Percentiles rank a stretch among this genome's conserved stretches.
Evolutionary conservation across 2,329 filamentous ascomycete species (phyloP).

Genomic region (Claviceps citrina): DNA sequence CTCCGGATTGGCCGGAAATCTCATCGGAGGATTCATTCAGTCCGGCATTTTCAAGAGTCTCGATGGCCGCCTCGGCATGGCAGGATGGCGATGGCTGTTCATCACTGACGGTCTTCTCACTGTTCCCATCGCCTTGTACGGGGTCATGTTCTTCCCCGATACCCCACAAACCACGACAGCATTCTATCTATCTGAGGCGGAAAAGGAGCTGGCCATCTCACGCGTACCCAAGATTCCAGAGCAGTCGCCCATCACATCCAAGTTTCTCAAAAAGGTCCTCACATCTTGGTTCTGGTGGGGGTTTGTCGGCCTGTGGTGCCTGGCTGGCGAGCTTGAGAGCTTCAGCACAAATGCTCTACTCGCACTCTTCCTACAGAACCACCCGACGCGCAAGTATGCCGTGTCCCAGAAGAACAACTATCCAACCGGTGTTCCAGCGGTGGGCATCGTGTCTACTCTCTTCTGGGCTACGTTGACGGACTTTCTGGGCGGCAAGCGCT

Average conservation of each 20-base stretch:
- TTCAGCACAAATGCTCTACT: conserved; percentile 50
- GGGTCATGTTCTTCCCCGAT: conserved; percentile 22
- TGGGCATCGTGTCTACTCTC: conserved; percentile 44
- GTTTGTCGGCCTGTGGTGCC: conserved; percentile 51
- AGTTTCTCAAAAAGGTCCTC: conserved; percentile 40
- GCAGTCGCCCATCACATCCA: conserved; percentile 28
- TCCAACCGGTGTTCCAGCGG: conserved; percentile 39
- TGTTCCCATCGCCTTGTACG: conserved; percentile 20
- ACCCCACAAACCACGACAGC: conserved; percentile 32
- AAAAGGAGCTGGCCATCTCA: conserved; percentile 26
- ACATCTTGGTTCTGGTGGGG: conserved; percentile 50
- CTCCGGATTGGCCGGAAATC: conserved; percentile 41
- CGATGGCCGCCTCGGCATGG: conserved; percentile 34
- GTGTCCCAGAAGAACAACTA: conserved; percentile 40
- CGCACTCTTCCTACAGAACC: conserved; percentile 33
- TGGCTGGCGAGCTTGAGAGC: conserved; percentile 56
- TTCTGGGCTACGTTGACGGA: conserved; percentile 58
- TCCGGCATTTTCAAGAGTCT: conserved; percentile 40
- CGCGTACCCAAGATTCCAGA: conserved; percentile 24
- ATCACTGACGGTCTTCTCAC: conserved; percentile 48
- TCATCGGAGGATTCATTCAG: conserved; percentile 38
- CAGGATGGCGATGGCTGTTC: conserved; percentile 56
- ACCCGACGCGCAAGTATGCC: conserved; percentile 27
- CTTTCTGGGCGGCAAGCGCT: conserved; percentile 45
- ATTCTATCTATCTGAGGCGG: conserved; percentile 28